phyloP scores from a whole-genome alignment of 768 basidiomycete genomes.

The Nidula microcarpa region DNA sequence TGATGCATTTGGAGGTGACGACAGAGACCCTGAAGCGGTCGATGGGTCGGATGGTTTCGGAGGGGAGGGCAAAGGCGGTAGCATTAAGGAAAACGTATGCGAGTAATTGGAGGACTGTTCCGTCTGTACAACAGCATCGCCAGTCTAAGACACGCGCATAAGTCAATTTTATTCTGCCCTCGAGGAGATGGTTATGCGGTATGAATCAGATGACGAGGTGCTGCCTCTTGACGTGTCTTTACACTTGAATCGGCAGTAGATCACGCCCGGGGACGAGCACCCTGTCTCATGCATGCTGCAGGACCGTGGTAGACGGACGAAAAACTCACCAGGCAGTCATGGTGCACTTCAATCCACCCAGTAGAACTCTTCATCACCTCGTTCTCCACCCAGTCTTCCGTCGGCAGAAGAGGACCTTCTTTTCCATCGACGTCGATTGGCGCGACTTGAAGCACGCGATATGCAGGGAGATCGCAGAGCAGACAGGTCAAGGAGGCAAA shows the following conservation, averaged over 20 bases:
- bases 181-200: background rate
- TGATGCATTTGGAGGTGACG: slow-evolving; percentile 21
- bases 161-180: slow-evolving; percentile 8
- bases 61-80: slow-evolving; percentile 30
- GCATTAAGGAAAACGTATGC: slow-evolving; percentile 39
- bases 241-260: background rate
- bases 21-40: slow-evolving; percentile 14
- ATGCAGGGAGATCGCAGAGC: slow-evolving; percentile 58
- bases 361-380: slow-evolving; percentile 62
- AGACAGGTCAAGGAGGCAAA: slow-evolving; percentile 68
- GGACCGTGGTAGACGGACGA: background rate
- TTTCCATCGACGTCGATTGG: slow-evolving; percentile 53
- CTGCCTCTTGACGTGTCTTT: background rate
- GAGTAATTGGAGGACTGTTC: slow-evolving; percentile 42
- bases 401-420: slow-evolving; percentile 65
- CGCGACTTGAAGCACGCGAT: slow-evolving; percentile 66
- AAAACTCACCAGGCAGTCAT: slow-evolving; percentile 61
- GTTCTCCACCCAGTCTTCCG: slow-evolving; percentile 74
- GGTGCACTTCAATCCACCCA: slow-evolving; percentile 75
- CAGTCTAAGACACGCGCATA: slow-evolving; percentile 26
- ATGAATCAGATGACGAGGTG: background rate
- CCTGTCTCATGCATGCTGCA: background rate
- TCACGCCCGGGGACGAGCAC: background rate
- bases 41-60: slow-evolving; percentile 17
- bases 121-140: slow-evolving; percentile 28